Percentiles rank a stretch among this genome's conserved stretches.
Evolutionary conservation across 2,329 filamentous ascomycete species (phyloP).

Genomic region (Emergomyces pasteurianus): DNA sequence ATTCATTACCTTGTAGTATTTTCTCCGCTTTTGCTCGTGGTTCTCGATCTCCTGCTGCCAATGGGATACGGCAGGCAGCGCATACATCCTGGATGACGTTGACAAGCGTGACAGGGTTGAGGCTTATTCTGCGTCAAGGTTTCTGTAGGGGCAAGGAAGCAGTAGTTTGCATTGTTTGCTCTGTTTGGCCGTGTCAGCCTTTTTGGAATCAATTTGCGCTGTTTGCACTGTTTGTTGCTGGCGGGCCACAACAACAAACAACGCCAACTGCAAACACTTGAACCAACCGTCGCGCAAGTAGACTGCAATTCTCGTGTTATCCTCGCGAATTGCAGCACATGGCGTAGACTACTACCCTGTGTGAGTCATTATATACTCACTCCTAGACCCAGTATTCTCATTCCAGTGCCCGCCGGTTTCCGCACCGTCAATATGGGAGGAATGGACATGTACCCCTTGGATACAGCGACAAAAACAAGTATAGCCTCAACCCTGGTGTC

Average conservation of each 20-base stretch:
- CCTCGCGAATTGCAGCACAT: not conserved
- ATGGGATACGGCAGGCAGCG: not conserved
- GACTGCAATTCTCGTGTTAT: no score
- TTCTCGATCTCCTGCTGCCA: not conserved
- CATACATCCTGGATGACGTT: slow-evolving; percentile 6
- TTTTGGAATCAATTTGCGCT: not conserved
- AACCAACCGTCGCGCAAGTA: no score
- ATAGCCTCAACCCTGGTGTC: slow-evolving; percentile 3
- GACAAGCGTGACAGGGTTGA: slow-evolving; percentile 7
- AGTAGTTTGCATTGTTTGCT: slow-evolving; percentile 10
- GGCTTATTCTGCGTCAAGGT: not conserved
- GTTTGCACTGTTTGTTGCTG: slow-evolving; percentile 12
- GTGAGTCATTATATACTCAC: not conserved
- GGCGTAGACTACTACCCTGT: not conserved
- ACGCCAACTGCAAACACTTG: not conserved
- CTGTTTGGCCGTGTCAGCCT: slow-evolving; percentile 3
- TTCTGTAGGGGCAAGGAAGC: not conserved
- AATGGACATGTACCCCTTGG: not conserved
- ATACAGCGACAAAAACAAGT: not conserved
- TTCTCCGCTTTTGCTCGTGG: not conserved
- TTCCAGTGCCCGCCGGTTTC: not conserved
- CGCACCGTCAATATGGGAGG: not conserved
- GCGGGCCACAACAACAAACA: slow-evolving; percentile 7
- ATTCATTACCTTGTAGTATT: not conserved
- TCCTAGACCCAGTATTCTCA: not conserved